These are phyloP conservation scores for Boletus vinaceobasis DNA, from an alignment of 768 basidiomycete genomes.

Conservation along the genomic window DNA sequence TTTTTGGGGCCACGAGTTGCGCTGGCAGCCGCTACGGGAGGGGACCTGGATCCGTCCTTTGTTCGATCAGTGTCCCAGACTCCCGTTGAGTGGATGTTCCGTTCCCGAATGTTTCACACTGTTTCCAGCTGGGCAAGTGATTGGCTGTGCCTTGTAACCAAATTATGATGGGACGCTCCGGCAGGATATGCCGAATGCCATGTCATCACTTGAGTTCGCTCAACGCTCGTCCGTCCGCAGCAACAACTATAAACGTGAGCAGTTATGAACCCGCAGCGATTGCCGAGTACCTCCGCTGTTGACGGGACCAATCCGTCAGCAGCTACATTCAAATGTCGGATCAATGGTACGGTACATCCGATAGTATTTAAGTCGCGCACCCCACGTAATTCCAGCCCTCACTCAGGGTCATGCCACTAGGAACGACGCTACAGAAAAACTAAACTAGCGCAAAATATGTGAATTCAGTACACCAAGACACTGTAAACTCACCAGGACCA, in stretches of 20 bases:
- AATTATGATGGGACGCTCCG: slow-evolving; percentile 26
- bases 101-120: slow-evolving; percentile 32
- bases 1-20: slow-evolving; percentile 8
- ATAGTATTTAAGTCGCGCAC: slow-evolving; percentile 24
- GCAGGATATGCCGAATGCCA: slow-evolving; percentile 18
- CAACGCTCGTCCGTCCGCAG: slow-evolving; percentile 16
- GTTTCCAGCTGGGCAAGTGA: slow-evolving; percentile 9
- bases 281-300: slow-evolving; percentile 27
- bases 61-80: slow-evolving; percentile 7
- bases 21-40: slow-evolving; percentile 16
- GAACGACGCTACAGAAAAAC: not conserved
- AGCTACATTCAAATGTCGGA: slow-evolving; percentile 28
- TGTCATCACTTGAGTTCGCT: slow-evolving; percentile 17
- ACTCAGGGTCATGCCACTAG: slow-evolving; percentile 6
- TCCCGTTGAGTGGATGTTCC: slow-evolving; percentile 13
- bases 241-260: slow-evolving; percentile 12
- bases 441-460: slow-evolving; percentile 2
- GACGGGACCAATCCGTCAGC: slow-evolving; percentile 21
- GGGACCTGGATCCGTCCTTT: slow-evolving; percentile 4
- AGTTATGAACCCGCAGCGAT: not conserved
- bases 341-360: slow-evolving; percentile 29
- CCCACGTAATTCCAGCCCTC: slow-evolving; percentile 21
- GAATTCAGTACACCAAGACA: not conserved
- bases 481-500: slow-evolving; percentile 13
- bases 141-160: slow-evolving; percentile 31